Conservation (phyloP, 306 rosid species). For the Boehmeria nivea region DNA sequence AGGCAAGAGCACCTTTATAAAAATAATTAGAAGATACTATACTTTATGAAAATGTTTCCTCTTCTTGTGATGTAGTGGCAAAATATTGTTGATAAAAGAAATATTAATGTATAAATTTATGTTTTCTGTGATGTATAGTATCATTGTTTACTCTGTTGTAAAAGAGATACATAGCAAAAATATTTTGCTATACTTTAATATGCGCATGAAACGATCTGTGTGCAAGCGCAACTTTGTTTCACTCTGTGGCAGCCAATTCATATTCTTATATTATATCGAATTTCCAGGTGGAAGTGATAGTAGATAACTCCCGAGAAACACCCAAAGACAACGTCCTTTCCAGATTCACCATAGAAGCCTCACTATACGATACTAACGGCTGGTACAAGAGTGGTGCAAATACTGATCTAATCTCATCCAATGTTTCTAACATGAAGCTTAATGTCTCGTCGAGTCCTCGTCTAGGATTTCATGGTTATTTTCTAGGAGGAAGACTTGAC, state of each 20-base stretch:
- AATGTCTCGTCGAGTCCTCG: slow-evolving; percentile 29
- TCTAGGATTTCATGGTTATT: slow-evolving; percentile 65
- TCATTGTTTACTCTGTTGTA: neutral
- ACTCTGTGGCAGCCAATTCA: slow-evolving; percentile 10
- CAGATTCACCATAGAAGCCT: slow-evolving; percentile 62
- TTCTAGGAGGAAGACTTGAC: slow-evolving; percentile 57
- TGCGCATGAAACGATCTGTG: neutral
- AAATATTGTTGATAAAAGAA: too few species aligned
- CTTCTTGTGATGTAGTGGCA: neutral
- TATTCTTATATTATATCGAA: slow-evolving; percentile 7
- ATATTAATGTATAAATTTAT: neutral
- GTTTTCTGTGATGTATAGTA: neutral
- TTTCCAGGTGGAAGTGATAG: slow-evolving; percentile 78
- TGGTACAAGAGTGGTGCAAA: slow-evolving; percentile 49
- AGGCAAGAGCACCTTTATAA: slow-evolving; percentile 50
- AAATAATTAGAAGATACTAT: neutral
- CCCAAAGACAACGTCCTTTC: slow-evolving; percentile 51
- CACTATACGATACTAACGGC: slow-evolving; percentile 52
- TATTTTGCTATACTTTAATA: neutral
- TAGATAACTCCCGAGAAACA: slow-evolving; percentile 62
- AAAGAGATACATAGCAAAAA: too few species aligned
- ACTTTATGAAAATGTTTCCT: neutral
- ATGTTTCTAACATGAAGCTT: slow-evolving; percentile 55
- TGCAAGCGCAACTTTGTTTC: neutral
- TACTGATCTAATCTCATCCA: slow-evolving; percentile 58